Evolutionary conservation across 2,329 filamentous ascomycete genomes (phyloP), one percentile per base, ranked within the genome.

Genomic region (Cladophialophora immunda): DNA sequence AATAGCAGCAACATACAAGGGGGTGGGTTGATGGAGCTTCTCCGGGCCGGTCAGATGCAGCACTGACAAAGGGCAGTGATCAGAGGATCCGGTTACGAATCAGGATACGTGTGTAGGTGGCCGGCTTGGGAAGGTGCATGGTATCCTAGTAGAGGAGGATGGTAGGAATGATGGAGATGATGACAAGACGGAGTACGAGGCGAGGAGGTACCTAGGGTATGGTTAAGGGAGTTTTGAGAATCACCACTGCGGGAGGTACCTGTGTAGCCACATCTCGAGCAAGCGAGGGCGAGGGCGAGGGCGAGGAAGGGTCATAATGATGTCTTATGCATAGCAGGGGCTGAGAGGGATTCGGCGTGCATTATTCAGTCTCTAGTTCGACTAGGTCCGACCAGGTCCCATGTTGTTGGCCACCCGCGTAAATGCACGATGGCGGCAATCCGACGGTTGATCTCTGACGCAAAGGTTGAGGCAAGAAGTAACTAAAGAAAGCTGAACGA

Each of bases 371-470:
- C 7, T 52, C 19, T 29, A 58, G 55, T 41, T 53, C 32, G 22
- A 45, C 27, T 19, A 59, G 27, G 38, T n/a, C 34, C 34, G 11
- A 6, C 17, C 38, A 45, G 36, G 56, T 47, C 45, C 36, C 38
- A 41, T 41, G 34, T 27, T 11, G n/a, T 47, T 59, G 38, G 41
- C 58, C 58, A 53, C 58, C 58, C 50, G 45, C 59, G 50, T 41
- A 56, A 30, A 36, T 41, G 59, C 52, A 61, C 27, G 58, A 61
- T 55, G 27, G 59, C 45, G 59, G 50, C 50, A 52, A 56, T 27
- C 22, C 36, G 15, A 45, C 5, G 50, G 59, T 56, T 56, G 59
- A 62, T 56, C 59, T 55, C 59, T 62, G 59, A 62, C 59, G 59
- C 50, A 62, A 54, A 60, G 38, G 17, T 60, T 60, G 41, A 32